Evolutionary conservation across 2,329 filamentous ascomycete species (phyloP), one percentile per base, ranked within the genome.

Genomic region (Aspergillus jensenii): DNA sequence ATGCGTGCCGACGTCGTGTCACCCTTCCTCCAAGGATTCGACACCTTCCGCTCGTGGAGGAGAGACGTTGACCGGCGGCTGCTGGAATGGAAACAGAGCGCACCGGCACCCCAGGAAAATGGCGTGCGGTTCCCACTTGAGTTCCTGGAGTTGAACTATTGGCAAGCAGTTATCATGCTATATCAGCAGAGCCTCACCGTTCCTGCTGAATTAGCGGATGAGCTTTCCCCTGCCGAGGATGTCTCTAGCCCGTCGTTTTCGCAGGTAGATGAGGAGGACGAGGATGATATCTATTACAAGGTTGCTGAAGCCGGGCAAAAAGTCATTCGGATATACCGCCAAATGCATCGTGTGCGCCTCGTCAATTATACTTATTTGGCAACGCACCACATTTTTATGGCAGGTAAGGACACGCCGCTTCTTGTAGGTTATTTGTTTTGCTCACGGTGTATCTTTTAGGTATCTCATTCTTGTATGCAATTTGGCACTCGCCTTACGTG

Each of bases 341-440:
- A 96, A 70, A 79, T 98, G 59, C 93, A 98, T 74, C 82, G 93
- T 9, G 86, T 91, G 57, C 89, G 91, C 52, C 82, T 97, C 41
- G 93, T 98, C 55, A 98, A 96, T 75, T 96, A 97, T 72, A 98
- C 93, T 0, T 98, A 96, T 74, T 79, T 98, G 54, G 93, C 95
- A 2, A 97, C 95, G 0, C 93, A 98, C 72, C 93, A 98, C 75
- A 82, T 98, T 6, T 98, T 98, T 78, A 97, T 96, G 90, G 93
- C 93, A 27, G 93, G 93, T 76, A 88, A 69, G 79, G 11, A 25
- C 31, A 4, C 45, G 56, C 6, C 52, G 27, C 23, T 43, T 14
- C 25, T 35, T 19, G 15, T n/a, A n/a, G 33, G 33, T 14, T 11
- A 37, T 35, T n/a, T 37, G 31, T 7, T 21, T 37, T 45, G 52